Evolutionary conservation across 208 protist genomes (phyloP).

Genomic region (Trypanosoma platydactyli): DNA sequence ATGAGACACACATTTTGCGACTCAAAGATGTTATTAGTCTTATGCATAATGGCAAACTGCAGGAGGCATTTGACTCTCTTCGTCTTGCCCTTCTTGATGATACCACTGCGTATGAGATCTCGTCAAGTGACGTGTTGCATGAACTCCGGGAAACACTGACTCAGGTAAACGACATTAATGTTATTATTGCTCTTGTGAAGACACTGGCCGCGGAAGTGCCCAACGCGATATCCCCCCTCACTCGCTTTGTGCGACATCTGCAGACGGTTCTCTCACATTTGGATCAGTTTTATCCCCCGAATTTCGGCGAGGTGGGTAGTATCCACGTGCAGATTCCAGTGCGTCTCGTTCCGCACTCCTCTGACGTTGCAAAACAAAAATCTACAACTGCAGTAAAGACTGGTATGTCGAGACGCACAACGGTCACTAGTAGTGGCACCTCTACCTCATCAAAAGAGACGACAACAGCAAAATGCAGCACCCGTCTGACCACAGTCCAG

Average conservation of each 20-base stretch:
- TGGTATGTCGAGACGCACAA: not conserved
- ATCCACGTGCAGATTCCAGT: constrained; percentile 36
- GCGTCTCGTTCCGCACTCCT: constrained; percentile 28
- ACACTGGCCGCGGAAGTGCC: constrained; percentile 21
- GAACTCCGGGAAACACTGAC: constrained; percentile 28
- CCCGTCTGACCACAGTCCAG: not conserved
- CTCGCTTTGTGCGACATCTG: constrained; percentile 37
- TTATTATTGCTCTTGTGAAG: constrained; percentile 31
- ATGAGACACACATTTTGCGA: constrained; percentile 35
- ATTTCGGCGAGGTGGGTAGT: constrained; percentile 30
- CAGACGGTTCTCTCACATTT: constrained; percentile 38
- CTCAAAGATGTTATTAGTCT: constrained; percentile 42
- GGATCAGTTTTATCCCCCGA: constrained; percentile 34
- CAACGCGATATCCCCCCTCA: constrained; percentile 18
- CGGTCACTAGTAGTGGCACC: not conserved
- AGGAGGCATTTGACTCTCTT: constrained; percentile 40
- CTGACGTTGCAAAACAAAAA: constrained; percentile 7
- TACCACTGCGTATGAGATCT: constrained; percentile 68
- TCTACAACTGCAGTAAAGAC: not conserved
- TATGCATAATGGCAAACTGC: constrained; percentile 43
- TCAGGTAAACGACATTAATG: constrained; percentile 30
- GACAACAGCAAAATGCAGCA: not conserved
- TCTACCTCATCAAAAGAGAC: not conserved
- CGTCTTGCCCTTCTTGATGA: constrained; percentile 42
- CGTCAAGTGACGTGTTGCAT: constrained; percentile 52